A percentile compares a stretch with the other conserved stretches of the same genome.
phyloP scores from a whole-genome alignment of 257 asterid genomes.

The Solanum sparsipilum region DNA sequence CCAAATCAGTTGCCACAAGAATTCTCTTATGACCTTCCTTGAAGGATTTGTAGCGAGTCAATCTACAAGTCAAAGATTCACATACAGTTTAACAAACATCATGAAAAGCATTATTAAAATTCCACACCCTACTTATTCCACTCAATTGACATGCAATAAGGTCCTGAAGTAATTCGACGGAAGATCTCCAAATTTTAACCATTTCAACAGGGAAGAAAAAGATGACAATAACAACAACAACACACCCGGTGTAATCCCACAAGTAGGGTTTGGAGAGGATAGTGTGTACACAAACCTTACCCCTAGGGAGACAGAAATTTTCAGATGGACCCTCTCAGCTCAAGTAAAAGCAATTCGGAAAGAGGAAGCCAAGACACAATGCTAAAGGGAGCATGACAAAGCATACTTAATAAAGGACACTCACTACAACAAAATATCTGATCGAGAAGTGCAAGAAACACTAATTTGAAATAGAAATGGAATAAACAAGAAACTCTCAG shows the following conservation, averaged over 20 bases:
- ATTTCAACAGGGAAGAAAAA: neutral
- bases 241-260: neutral
- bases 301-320: neutral
- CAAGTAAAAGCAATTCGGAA: neutral
- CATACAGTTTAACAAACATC: neutral
- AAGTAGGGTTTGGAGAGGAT: neutral
- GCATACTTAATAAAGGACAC: neutral
- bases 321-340: neutral
- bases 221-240: neutral
- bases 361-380: neutral
- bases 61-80: slow-evolving; percentile 16
- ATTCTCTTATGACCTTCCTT: slow-evolving; percentile 95
- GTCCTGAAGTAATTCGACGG: neutral
- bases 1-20: slow-evolving; percentile 88
- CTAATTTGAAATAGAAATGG: neutral
- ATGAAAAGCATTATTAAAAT: neutral
- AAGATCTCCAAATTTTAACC: neutral
- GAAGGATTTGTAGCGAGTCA: slow-evolving; percentile 81
- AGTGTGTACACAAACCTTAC: neutral
- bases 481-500: neutral
- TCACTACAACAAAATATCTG: neutral
- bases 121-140: neutral
- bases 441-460: neutral
- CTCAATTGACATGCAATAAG: neutral
- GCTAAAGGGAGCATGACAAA: neutral